Evolutionary conservation across 1,284 basidiomycete species (phyloP), one percentile per base, ranked within the genome.

Genomic region (Heliocybe sulcata): DNA sequence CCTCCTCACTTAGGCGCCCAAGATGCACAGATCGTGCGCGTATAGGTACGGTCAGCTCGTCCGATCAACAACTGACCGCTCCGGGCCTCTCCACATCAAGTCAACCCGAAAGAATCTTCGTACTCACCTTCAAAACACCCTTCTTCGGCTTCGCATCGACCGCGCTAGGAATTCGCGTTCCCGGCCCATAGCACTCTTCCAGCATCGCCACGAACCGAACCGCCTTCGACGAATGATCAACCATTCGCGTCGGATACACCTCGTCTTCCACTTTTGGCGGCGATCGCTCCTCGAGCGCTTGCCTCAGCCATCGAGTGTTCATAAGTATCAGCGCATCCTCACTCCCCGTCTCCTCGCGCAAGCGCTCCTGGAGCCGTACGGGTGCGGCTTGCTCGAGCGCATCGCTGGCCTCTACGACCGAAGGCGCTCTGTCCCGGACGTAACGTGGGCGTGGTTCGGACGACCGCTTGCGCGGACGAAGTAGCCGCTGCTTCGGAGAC

Each of bases 111-210:
- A 9, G 16, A 35, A 35, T 9, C 38, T 16, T 16, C 8, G 38
- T 20, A 20, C 16, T 42, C 38, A 42, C 38, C 38, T 42, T 42
- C 16, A 42, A 42, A 42, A 42, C n/a, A 20, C 38, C 19, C 19
- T 20, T 42, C 38, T 42, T 42, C 38, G 38, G 16, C 38, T 42
- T 42, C 38, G 16, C 8, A 20, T 42, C 16, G 16, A 42, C 52
- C 19, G 52, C 12, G 20, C 58, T 57, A 33, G 58, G 59, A 2
- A 49, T 35, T 19, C 57, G 53, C 12, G 47, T 51, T 14, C 59
- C 59, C 11, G 58, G 58, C n/a, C 59, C 59, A 35, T 56, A 60
- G 25, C 52, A 35, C 33, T 54, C 55, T 45, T 60, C 59, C 23
- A 60, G 54, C 31, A 45, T 51, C 29, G 53, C 53, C 14, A 49